Evolutionary conservation across 2,329 filamentous ascomycete species (phyloP).

Genomic region (Periconia digitata): DNA sequence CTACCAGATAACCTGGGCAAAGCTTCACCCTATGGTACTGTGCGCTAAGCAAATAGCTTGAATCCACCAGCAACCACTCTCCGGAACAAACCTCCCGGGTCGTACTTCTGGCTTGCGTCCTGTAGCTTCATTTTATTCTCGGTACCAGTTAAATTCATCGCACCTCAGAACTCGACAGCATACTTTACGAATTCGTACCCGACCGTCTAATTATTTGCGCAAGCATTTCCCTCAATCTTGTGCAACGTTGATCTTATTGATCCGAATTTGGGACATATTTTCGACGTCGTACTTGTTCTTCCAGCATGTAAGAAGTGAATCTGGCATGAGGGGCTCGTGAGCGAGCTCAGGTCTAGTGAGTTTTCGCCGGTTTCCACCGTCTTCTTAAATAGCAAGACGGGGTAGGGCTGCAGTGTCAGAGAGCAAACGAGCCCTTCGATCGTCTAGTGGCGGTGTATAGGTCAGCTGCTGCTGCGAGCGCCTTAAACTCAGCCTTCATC

Average conservation of each 20-base stretch:
- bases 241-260: slow-evolving; percentile 10
- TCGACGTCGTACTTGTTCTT: slow-evolving; percentile 17
- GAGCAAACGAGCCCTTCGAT: slow-evolving; percentile 14
- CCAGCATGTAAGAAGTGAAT: slow-evolving; percentile 23
- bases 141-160: slow-evolving; percentile 44
- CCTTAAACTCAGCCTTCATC: slow-evolving; percentile 3
- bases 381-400: slow-evolving; percentile 11
- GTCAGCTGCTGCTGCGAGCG: slow-evolving; percentile 7
- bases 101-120: slow-evolving; percentile 37
- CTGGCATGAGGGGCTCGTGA: slow-evolving; percentile 18
- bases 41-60: slow-evolving; percentile 34
- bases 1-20: too few species aligned
- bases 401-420: slow-evolving; percentile 16
- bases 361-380: slow-evolving; percentile 1
- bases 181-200: slow-evolving; percentile 44
- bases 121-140: slow-evolving; percentile 33
- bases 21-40: too few species aligned
- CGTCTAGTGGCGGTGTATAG: slow-evolving; percentile 7
- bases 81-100: slow-evolving; percentile 44
- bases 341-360: slow-evolving; percentile 13
- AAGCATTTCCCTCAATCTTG: slow-evolving; percentile 11
- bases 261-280: slow-evolving; percentile 9
- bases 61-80: slow-evolving; percentile 44
- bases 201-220: slow-evolving; percentile 34
- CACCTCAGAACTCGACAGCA: slow-evolving; percentile 41